Evolutionary conservation across 2,329 filamentous ascomycete species (phyloP), one percentile per base, ranked within the genome.

Genomic region (Claviceps digitariae): DNA sequence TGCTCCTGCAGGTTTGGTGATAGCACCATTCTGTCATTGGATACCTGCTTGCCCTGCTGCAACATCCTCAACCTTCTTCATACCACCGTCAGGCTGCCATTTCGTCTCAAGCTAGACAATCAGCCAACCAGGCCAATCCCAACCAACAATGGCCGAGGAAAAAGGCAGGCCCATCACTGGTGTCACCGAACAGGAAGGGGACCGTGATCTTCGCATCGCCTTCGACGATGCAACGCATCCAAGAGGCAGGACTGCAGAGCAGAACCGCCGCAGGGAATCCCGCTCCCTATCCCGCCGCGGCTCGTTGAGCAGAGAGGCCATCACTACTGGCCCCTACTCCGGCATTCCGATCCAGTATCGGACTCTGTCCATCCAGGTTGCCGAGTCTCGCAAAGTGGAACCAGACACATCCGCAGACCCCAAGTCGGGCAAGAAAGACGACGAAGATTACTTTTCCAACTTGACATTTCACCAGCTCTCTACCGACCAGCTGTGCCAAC

Each of bases 361-460:
- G n/a, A 70, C 67, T 17, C 57, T 71, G 5, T 71, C 68, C 46
- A 69, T 70, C 52, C 67, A 70, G 12, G 67, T 69, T 6, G 63
- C 65, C 54, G 68, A 71, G 59, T 67, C 67, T 46, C 67, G 65
- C 34, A 57, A 63, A 40, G 56, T 60, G 41, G 64, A 66, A 6
- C 51, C 57, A 4, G 61, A 59, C 17, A 47, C 47, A 13, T 41
- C 55, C 25, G 48, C 29, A n/a, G 61, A 62, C 25, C 12, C 53
- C 27, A 66, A 63, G 36, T 57, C 55, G 1, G 52, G 58, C 21
- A 64, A 66, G 8, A 66, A 65, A 29, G 62, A 66, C 4, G 64
- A 71, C 40, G 62, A 71, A 25, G 71, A 76, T 53, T 75, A 73
- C 62, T 73, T 73, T 56, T 59, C 68, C 49, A 67, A 66, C 54